Conservation (phyloP, 78 protist genomes). For the Chrysochromulina parva region DNA sequence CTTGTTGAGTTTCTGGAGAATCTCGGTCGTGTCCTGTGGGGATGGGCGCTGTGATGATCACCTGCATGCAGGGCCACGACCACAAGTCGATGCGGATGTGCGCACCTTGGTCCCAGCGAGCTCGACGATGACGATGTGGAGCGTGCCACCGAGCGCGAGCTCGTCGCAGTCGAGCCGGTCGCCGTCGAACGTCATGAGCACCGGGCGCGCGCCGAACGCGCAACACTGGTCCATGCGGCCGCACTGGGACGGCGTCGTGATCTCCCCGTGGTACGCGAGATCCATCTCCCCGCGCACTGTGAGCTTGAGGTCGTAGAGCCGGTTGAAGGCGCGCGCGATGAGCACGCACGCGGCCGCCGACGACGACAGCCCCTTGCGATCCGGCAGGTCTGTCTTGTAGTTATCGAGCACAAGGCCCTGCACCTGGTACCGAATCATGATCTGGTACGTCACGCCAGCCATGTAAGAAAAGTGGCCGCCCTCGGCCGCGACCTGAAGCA, state of each 20-base stretch:
- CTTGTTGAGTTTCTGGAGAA: background rate
- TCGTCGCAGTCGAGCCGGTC: background rate
- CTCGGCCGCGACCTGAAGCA: background rate
- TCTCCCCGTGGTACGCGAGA: constrained; percentile 41
- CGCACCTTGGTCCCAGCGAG: background rate
- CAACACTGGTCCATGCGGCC: constrained; percentile 52
- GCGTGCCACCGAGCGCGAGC: background rate
- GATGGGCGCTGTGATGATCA: too few relatives aligned
- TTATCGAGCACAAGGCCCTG: background rate
- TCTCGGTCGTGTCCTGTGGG: constrained; percentile 3
- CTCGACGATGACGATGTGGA: constrained; percentile 21
- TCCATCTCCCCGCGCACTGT: constrained; percentile 43
- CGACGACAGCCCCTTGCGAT: constrained; percentile 31
- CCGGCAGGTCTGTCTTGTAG: constrained; percentile 11
- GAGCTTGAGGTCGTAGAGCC: background rate
- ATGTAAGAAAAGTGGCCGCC: background rate
- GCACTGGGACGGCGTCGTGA: constrained; percentile 38
- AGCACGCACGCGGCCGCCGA: constrained; percentile 53
- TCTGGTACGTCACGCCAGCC: constrained; percentile 21
- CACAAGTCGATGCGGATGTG: too few relatives aligned
- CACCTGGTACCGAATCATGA: background rate
- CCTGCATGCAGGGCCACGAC: too few relatives aligned
- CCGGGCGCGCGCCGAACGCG: constrained; percentile 35
- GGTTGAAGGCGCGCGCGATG: constrained; percentile 28
- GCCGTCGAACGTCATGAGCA: constrained; percentile 24